Conservation (phyloP, 2,329 filamentous ascomycete species). For the Fusarium lateritium region DNA sequence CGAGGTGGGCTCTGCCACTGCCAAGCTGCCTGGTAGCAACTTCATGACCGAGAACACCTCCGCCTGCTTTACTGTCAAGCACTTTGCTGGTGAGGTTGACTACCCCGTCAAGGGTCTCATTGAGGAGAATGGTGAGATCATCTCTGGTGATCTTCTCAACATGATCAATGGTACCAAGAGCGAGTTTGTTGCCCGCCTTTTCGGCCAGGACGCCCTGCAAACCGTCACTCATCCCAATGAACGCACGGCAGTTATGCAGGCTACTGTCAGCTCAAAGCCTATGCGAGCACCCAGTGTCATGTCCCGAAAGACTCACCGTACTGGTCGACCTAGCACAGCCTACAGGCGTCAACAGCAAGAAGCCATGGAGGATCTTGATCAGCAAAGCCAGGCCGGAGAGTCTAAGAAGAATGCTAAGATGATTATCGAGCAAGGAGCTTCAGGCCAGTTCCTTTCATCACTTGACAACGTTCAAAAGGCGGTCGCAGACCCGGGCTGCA, state of each 20-base stretch:
- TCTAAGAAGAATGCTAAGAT: constrained; percentile 60
- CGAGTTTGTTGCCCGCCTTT: constrained; percentile 89
- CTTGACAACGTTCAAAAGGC: constrained; percentile 93
- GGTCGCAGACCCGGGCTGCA: constrained; percentile 84
- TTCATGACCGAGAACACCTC: constrained; percentile 87
- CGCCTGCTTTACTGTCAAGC: constrained; percentile 89
- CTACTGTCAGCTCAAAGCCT: constrained; percentile 95
- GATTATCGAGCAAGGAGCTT: constrained; percentile 83
- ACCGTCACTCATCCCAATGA: constrained; percentile 95
- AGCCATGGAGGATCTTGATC: constrained; percentile 63
- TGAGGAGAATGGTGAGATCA: constrained; percentile 96
- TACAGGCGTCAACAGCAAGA: constrained; percentile 59
- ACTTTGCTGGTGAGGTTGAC: constrained; percentile 97
- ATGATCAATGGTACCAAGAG: constrained; percentile 90
- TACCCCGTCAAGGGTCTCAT: constrained; percentile 89
- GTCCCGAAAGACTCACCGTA: constrained; percentile 76
- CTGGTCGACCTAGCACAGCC: constrained; percentile 52
- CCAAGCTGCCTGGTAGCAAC: constrained; percentile 88
- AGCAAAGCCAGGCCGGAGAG: constrained; percentile 64
- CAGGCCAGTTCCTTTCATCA: constrained; percentile 90
- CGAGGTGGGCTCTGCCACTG: constrained; percentile 79
- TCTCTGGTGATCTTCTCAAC: constrained; percentile 96
- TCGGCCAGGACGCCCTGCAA: constrained; percentile 95
- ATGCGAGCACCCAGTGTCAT: constrained; percentile 94
- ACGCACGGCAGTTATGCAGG: constrained; percentile 91